phyloP scores from a whole-genome alignment of 371 early-diverging fungal species.

The Syncephalastrum racemosum region DNA sequence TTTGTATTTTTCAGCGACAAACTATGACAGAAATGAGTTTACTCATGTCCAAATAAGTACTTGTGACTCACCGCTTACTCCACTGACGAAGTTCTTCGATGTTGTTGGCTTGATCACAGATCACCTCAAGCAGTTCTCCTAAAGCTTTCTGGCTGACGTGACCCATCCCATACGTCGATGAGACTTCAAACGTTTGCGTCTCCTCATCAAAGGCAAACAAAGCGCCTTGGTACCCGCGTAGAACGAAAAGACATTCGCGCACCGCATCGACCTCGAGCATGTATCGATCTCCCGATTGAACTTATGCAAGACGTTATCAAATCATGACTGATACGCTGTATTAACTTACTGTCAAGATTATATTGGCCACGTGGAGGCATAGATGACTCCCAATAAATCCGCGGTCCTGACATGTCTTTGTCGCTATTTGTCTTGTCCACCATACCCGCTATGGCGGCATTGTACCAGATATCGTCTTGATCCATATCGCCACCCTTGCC shows the following conservation, averaged over 20 bases:
- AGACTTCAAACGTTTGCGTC: background rate
- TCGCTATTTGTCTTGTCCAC: too few species aligned
- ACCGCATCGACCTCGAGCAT: conserved; percentile 27
- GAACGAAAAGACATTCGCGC: conserved; percentile 34
- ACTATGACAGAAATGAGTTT: too few species aligned
- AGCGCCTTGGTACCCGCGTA: conserved; percentile 27
- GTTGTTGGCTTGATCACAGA: conserved; percentile 28
- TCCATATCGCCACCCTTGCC: background rate
- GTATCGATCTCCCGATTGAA: conserved; percentile 1
- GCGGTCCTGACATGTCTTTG: too few species aligned
- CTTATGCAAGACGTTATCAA: background rate
- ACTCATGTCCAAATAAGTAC: too few species aligned
- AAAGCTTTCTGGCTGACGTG: conserved; percentile 17
- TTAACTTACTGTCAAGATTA: background rate
- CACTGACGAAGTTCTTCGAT: conserved; percentile 24
- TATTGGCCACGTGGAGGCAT: too few species aligned
- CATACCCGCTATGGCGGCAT: too few species aligned
- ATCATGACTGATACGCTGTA: conserved; percentile 5
- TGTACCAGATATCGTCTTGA: too few species aligned
- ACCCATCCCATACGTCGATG: background rate
- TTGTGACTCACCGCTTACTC: conserved; percentile 9
- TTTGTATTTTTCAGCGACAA: too few species aligned
- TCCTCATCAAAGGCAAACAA: conserved; percentile 19
- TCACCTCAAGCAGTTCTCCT: conserved; percentile 16
- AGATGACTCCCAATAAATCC: too few species aligned